Evolutionary conservation across 805 yeast genomes (phyloP).

Genomic region (Lachancea kluyveri): DNA sequence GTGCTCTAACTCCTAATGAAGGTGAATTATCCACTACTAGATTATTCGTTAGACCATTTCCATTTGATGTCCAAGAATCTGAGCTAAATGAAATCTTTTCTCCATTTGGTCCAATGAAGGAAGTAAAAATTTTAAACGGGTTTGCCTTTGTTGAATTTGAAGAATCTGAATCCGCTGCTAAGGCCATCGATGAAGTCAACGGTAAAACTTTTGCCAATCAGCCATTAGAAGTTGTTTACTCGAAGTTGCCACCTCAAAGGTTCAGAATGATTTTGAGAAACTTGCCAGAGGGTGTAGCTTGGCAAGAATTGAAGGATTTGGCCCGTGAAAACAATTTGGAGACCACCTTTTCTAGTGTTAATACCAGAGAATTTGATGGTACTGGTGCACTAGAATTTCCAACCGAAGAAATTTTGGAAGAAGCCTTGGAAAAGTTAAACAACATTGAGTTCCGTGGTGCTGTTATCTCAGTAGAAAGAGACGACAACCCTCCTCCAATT

Average conservation of each 20-base stretch:
- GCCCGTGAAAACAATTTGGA: conserved; percentile 68
- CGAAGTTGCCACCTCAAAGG: conserved; percentile 55
- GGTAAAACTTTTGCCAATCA: conserved; percentile 61
- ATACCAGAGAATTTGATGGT: conserved; percentile 40
- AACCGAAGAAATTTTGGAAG: conserved; percentile 66
- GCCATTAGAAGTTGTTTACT: conserved; percentile 38
- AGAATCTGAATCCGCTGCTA: conserved; percentile 59
- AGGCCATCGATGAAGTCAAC: conserved; percentile 71
- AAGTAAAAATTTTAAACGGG: conserved; percentile 70
- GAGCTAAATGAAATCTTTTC: conserved; percentile 66
- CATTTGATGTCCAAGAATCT: conserved; percentile 46
- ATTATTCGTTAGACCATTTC: conserved; percentile 59
- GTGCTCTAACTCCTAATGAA: conserved; percentile 16
- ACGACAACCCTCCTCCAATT: conserved; percentile 47
- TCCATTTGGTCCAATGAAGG: conserved; percentile 59
- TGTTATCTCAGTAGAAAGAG: conserved; percentile 70
- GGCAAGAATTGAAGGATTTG: conserved; percentile 90
- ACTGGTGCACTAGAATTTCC: conserved; percentile 43
- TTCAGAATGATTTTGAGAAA: conserved; percentile 63
- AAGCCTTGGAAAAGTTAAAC: conserved; percentile 69
- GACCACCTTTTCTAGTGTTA: conserved; percentile 52
- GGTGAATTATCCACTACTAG: conserved; percentile 38
- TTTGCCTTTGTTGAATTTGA: conserved; percentile 87
- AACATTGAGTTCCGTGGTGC: conserved; percentile 66
- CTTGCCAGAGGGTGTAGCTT: conserved; percentile 70